Evolutionary conservation across 345 rosid species (phyloP).

Genomic region (Camelina sativa): DNA sequence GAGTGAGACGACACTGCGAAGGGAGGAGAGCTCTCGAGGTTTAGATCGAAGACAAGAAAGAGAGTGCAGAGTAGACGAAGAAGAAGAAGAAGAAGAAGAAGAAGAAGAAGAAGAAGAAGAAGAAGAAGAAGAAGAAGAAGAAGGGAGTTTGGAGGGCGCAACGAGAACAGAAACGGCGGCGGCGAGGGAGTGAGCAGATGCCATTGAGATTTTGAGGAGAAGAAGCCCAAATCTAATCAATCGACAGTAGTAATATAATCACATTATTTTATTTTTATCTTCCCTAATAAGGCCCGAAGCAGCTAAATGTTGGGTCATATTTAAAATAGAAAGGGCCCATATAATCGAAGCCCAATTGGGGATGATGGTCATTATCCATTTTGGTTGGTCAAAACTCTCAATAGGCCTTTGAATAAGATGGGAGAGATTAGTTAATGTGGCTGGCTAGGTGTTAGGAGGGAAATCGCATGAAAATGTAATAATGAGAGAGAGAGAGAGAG

Average conservation of each 20-base stretch:
- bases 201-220: slow-evolving; percentile 51
- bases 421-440: too few species aligned
- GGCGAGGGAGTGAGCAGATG: slow-evolving; percentile 59
- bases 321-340: slow-evolving; percentile 1
- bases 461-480: not conserved
- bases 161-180: slow-evolving; percentile 58
- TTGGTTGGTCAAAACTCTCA: not conserved
- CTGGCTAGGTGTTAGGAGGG: too few species aligned
- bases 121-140: slow-evolving; percentile 19
- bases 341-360: not conserved
- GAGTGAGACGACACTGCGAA: slow-evolving; percentile 35
- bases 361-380: not conserved
- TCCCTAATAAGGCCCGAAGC: not conserved
- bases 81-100: not conserved
- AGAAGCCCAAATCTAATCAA: too few species aligned
- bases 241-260: too few species aligned
- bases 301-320: too few species aligned
- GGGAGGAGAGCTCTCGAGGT: slow-evolving; percentile 49
- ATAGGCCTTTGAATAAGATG: not conserved
- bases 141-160: slow-evolving; percentile 39
- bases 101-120: slow-evolving; percentile 41
- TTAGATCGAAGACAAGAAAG: slow-evolving; percentile 44
- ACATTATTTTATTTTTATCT: too few species aligned
- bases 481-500: not conserved
- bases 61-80: slow-evolving; percentile 35